A percentile compares a stretch with the other conserved stretches of the same genome.
Evolutionary conservation across 169 alveolate species (phyloP).

Genomic region (Neospora caninum): DNA sequence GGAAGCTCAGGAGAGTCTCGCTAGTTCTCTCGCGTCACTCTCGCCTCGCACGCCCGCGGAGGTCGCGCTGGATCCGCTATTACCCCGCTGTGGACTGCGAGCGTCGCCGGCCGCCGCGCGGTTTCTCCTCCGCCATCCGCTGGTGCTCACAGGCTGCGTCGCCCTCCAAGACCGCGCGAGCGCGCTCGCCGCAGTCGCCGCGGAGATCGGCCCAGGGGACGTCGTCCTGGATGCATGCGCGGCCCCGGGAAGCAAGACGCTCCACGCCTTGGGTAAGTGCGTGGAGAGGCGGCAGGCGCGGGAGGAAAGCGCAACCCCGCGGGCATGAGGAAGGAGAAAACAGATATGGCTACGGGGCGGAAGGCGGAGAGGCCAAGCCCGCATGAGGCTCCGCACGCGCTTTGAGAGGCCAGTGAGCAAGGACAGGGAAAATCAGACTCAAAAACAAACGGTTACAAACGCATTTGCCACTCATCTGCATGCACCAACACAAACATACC

Average conservation of each 20-base stretch:
- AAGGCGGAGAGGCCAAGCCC: too few relatives aligned
- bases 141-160: slow-evolving; percentile 58
- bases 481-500: too few relatives aligned
- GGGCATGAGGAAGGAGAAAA: too few relatives aligned
- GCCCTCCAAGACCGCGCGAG: slow-evolving; percentile 72
- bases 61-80: not conserved
- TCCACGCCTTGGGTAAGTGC: slow-evolving; percentile 70
- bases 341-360: too few relatives aligned
- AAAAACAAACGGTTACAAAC: too few relatives aligned
- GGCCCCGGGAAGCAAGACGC: slow-evolving; percentile 79
- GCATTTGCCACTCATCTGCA: too few relatives aligned
- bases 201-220: slow-evolving; percentile 70
- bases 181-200: slow-evolving; percentile 68
- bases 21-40: not conserved
- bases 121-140: slow-evolving; percentile 33
- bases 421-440: too few relatives aligned
- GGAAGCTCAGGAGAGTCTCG: not conserved
- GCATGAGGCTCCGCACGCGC: too few relatives aligned
- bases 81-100: not conserved
- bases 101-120: not conserved
- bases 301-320: not conserved
- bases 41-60: not conserved
- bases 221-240: slow-evolving; percentile 76
- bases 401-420: too few relatives aligned
- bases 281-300: not conserved